A percentile compares a stretch with the other conserved stretches of the same genome.
These are phyloP conservation scores for Adansonia madagascariensis DNA, from an alignment of 441 rosid species.

Conservation along the genomic window DNA sequence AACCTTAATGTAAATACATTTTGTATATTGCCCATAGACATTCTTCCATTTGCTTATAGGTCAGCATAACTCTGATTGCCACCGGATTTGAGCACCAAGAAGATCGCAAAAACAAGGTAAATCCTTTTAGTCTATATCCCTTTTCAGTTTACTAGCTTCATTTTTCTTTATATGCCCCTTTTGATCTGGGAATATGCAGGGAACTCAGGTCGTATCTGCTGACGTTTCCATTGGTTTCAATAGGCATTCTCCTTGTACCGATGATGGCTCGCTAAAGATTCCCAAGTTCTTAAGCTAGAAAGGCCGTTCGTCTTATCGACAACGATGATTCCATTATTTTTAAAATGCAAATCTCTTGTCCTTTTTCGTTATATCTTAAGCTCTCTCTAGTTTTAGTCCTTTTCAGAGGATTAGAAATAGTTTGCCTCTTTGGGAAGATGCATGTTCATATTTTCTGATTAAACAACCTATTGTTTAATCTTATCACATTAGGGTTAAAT, in stretches of 20 bases:
- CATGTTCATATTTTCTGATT: no score
- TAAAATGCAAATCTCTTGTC: no score
- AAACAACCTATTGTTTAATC: no score
- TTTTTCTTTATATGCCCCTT: no score
- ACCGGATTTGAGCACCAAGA: constrained; percentile 92
- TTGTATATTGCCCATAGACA: not conserved
- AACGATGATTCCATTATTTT: no score
- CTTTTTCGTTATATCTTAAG: no score
- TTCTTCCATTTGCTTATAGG: constrained; percentile 39
- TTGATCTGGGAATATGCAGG: constrained; percentile 30
- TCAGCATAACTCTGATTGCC: constrained; percentile 89
- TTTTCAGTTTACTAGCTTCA: no score
- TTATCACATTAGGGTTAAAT: no score
- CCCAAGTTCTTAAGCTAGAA: constrained; percentile 91
- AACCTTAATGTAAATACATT: no score
- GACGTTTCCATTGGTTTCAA: constrained; percentile 54
- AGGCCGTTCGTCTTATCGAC: constrained; percentile 35
- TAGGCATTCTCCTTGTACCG: constrained; percentile 58
- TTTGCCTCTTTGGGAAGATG: no score
- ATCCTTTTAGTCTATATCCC: constrained; percentile 27
- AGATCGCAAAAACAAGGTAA: constrained; percentile 72
- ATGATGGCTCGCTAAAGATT: constrained; percentile 67
- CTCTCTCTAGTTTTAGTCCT: no score
- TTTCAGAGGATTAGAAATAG: no score
- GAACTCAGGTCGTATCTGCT: constrained; percentile 37